Evolutionary conservation across 441 rosid species (phyloP).

Genomic region (Heliophila coronopifolia): DNA sequence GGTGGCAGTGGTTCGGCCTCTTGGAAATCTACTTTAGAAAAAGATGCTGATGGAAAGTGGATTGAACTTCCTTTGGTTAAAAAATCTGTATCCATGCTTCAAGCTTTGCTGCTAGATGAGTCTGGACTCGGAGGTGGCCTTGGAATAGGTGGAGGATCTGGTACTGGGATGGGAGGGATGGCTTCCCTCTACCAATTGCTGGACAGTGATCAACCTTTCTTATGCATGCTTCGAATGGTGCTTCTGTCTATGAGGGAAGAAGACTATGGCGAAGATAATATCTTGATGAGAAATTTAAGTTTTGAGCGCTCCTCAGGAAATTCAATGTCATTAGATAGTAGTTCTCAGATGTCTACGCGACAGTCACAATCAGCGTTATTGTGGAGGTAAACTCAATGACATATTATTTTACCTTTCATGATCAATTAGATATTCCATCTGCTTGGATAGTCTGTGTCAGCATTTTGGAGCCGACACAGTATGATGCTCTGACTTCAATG

Average conservation of each 20-base stretch:
- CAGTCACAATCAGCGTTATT: slow-evolving; percentile 81
- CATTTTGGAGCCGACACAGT: slow-evolving; percentile 11
- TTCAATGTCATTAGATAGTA: slow-evolving; percentile 38
- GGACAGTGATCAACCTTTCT: slow-evolving; percentile 99
- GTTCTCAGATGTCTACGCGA: slow-evolving; percentile 52
- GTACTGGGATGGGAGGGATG: slow-evolving; percentile 99
- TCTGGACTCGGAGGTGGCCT: slow-evolving; percentile 99
- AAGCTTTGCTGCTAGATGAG: slow-evolving; percentile 89
- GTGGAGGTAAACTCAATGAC: slow-evolving; percentile 69
- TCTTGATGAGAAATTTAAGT: slow-evolving; percentile 62
- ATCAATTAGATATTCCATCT: slow-evolving; percentile 16
- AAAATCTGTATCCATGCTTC: slow-evolving; percentile 96
- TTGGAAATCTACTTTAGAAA: slow-evolving; percentile 86
- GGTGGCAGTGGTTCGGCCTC: slow-evolving; percentile 94
- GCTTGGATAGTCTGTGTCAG: slow-evolving; percentile 15
- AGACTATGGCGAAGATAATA: slow-evolving; percentile 76
- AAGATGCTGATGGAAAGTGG: slow-evolving; percentile 94
- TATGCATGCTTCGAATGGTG: slow-evolving; percentile 99
- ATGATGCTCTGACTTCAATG: slow-evolving; percentile 15
- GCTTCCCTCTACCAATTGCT: slow-evolving; percentile 86
- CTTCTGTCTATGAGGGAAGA: slow-evolving; percentile 99
- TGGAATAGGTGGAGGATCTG: slow-evolving; percentile 99
- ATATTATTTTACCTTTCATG: slow-evolving; percentile 1
- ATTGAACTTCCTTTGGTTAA: slow-evolving; percentile 90
- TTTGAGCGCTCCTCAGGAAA: slow-evolving; percentile 44